Evolutionary conservation across 2,329 filamentous ascomycete genomes (phyloP), one percentile per base, ranked within the genome.

Genomic region (Sarocladiaceae sp.): DNA sequence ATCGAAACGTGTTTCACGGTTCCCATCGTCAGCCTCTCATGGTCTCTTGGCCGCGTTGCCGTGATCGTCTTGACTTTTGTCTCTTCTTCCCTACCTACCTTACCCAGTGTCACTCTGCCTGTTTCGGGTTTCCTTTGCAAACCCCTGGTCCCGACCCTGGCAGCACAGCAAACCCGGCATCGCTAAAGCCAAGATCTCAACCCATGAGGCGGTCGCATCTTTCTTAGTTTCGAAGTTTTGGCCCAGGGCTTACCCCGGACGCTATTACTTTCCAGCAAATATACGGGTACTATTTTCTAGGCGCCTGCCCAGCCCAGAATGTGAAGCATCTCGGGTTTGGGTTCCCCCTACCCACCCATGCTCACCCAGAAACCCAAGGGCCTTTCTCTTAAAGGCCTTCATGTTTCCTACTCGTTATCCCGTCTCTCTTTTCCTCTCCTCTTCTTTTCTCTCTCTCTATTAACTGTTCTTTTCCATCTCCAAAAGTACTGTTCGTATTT

Each of bases 401-500:
- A 47, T 51, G 55, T 52, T 55, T 53, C 47, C 48, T n/a, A n/a
- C n/a, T n/a, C n/a, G n/a, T 47, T 43, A 45, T 56, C 55, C 51
- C 51, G 53, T 58, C 56, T 18, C 58, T 50, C 48, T 50, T 50
- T 45, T 51, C 41, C 48, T 50, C 57, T 53, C 39, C 50, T 53
- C 52, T 45, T 47, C 51, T 51, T 57, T 48, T 47, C 43, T 45
- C 51, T 50, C 50, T 55, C 50, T 51, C 50, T 51, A 55, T 58
- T 58, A 52, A 46, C 29, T 44, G 40, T 48, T 46, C 45, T 45
- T 46, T 49, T 29, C 24, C 59, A 56, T 55, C 54, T 55, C 56
- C 56, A 45, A 51, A 48, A 56, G 61, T 58, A 58, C 56, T 48
- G 55, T 57, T 54, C 54, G n/a, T 50, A 50, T 55, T 52, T 35